A percentile compares a stretch with the other conserved stretches of the same genome.
Evolutionary conservation across 2,329 filamentous ascomycete species (phyloP).

Genomic region (Sporothrix variecibatus): DNA sequence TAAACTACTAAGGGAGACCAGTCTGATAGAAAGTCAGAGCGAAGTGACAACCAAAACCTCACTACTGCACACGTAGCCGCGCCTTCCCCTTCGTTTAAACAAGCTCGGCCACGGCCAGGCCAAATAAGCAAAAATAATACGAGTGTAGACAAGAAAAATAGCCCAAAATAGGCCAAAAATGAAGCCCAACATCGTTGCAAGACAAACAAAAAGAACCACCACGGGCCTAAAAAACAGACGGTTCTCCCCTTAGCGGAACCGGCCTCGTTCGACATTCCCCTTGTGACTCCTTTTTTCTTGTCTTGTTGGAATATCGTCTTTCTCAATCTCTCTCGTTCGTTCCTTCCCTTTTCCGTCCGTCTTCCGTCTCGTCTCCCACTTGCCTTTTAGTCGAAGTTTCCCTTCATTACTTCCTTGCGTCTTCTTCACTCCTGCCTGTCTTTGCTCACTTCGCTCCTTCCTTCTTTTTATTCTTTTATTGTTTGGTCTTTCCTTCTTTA

Average conservation of each 20-base stretch:
- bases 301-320: neutral
- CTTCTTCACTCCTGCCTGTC: neutral
- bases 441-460: neutral
- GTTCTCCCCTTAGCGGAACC: slow-evolving; percentile 13
- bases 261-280: neutral
- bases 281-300: neutral
- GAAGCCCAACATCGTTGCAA: neutral
- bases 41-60: neutral
- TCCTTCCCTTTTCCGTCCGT: slow-evolving; percentile 17
- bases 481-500: neutral
- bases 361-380: neutral
- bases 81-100: neutral
- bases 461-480: neutral
- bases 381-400: neutral
- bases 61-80: slow-evolving; percentile 12
- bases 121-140: neutral
- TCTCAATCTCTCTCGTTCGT: neutral
- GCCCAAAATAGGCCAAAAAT: neutral
- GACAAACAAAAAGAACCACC: neutral
- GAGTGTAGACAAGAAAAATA: neutral
- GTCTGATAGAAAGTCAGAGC: neutral
- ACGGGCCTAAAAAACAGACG: slow-evolving; percentile 1
- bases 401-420: neutral
- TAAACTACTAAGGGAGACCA: neutral
- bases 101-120: neutral